Evolutionary conservation across 768 basidiomycete genomes (phyloP).

Genomic region (Boletus rex-veris): DNA sequence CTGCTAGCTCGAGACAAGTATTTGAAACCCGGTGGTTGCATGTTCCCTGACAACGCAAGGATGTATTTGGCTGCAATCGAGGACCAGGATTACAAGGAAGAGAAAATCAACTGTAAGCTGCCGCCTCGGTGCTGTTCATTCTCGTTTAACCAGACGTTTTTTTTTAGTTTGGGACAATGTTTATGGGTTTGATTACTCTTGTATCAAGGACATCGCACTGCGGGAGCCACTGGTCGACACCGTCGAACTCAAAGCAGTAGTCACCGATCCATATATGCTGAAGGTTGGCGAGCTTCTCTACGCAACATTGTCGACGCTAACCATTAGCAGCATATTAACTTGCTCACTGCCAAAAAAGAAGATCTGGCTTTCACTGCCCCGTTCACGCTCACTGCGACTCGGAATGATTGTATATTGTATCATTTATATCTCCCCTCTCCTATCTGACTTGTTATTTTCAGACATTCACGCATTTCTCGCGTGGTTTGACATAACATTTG

Average conservation of each 20-base stretch:
- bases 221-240: conserved; percentile 97
- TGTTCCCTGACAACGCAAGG: conserved; percentile 94
- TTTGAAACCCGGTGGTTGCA: conserved; percentile 83
- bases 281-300: conserved; percentile 51
- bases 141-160: conserved; percentile 1
- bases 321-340: conserved; percentile 71
- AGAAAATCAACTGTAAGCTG: conserved; percentile 91
- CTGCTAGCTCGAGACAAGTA: conserved; percentile 96
- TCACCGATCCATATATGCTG: conserved; percentile 86
- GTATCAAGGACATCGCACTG: conserved; percentile 98
- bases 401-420: conserved; percentile 81
- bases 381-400: conserved; percentile 76
- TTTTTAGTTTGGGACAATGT: conserved; percentile 99
- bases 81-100: conserved; percentile 99
- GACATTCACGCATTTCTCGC: conserved; percentile 97
- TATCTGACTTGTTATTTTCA: conserved; percentile 30
- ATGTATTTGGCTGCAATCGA: conserved; percentile 96
- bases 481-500: conserved; percentile 98
- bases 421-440: background rate
- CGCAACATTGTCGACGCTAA: conserved; percentile 3
- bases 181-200: conserved; percentile 98
- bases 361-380: conserved; percentile 83
- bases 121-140: background rate
- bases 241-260: conserved; percentile 95
- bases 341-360: conserved; percentile 90